Evolutionary conservation across 2,329 filamentous ascomycete genomes (phyloP).

Genomic region (Celoporthe dispersa): DNA sequence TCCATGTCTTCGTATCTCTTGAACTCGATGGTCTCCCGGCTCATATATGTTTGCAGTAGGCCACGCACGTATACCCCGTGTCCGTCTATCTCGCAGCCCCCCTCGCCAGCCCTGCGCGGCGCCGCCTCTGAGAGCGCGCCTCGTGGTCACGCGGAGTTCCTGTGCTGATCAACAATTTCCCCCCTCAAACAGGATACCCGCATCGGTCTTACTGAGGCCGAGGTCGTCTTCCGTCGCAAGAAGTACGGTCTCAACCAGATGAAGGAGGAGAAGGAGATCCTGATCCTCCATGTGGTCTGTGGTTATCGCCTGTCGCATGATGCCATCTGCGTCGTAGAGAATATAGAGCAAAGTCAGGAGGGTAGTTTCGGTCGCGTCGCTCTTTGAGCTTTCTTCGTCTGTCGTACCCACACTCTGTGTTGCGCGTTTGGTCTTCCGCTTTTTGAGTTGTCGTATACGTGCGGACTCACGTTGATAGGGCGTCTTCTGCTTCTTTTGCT

Average conservation of each 20-base stretch:
- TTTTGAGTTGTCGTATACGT: neutral
- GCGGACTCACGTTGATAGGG: neutral
- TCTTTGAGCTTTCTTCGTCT: neutral
- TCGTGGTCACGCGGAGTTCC: neutral
- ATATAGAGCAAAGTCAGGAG: neutral
- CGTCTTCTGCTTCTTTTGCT: neutral
- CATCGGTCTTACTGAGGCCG: constrained; percentile 67
- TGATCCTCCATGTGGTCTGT: constrained; percentile 48
- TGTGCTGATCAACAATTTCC: constrained; percentile 18
- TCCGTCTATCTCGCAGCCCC: no score
- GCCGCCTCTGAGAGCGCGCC: neutral
- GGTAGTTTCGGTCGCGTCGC: neutral
- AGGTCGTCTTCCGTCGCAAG: constrained; percentile 67
- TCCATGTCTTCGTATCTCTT: neutral
- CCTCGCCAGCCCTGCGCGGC: no score
- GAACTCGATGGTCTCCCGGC: neutral
- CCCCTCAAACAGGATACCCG: constrained; percentile 23
- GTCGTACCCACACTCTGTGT: neutral
- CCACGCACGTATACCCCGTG: no score
- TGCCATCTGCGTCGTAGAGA: neutral
- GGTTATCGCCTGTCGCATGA: neutral
- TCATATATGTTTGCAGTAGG: neutral
- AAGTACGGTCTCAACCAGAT: constrained; percentile 86
- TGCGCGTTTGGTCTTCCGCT: neutral
- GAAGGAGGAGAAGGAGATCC: constrained; percentile 88